phyloP scores from a whole-genome alignment of 2,329 filamentous ascomycete genomes.

The Pseudogymnoascus pannorum region DNA sequence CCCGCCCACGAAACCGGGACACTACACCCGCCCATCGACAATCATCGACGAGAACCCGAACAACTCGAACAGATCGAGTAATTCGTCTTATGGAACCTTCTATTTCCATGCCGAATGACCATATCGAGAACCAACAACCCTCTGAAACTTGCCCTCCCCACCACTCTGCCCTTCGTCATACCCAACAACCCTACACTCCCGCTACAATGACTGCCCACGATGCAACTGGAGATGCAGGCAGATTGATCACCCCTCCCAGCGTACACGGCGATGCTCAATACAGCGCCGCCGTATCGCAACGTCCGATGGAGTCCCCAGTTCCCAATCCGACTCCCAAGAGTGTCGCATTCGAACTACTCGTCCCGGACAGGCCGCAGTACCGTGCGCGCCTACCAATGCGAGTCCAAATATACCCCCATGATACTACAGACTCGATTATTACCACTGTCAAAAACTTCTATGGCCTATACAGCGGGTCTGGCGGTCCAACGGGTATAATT shows the following conservation, averaged over 20 bases:
- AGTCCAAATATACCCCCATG: slow-evolving; percentile 88
- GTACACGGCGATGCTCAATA: slow-evolving; percentile 20
- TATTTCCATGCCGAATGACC: background rate
- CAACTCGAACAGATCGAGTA: background rate
- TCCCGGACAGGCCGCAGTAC: slow-evolving; percentile 59
- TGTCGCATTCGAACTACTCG: slow-evolving; percentile 71
- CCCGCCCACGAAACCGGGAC: slow-evolving; percentile 1
- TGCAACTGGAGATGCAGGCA: slow-evolving; percentile 16
- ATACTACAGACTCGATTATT: slow-evolving; percentile 95
- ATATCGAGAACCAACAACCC: background rate
- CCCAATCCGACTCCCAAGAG: slow-evolving; percentile 51
- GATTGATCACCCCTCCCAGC: slow-evolving; percentile 26
- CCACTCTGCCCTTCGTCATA: slow-evolving; percentile 21
- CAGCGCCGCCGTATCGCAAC: slow-evolving; percentile 22
- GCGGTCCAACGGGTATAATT: slow-evolving; percentile 72
- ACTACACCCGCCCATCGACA: background rate
- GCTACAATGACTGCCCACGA: background rate
- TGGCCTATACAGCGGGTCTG: slow-evolving; percentile 74
- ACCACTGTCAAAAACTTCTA: slow-evolving; percentile 99
- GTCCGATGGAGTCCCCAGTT: slow-evolving; percentile 25
- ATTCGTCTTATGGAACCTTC: slow-evolving; percentile 15
- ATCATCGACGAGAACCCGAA: slow-evolving; percentile 2
- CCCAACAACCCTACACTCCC: slow-evolving; percentile 14
- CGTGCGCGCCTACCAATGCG: slow-evolving; percentile 74
- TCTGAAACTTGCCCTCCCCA: slow-evolving; percentile 10